Evolutionary conservation across 345 rosid species (phyloP).

Genomic region (Odontarrhena argentea): DNA sequence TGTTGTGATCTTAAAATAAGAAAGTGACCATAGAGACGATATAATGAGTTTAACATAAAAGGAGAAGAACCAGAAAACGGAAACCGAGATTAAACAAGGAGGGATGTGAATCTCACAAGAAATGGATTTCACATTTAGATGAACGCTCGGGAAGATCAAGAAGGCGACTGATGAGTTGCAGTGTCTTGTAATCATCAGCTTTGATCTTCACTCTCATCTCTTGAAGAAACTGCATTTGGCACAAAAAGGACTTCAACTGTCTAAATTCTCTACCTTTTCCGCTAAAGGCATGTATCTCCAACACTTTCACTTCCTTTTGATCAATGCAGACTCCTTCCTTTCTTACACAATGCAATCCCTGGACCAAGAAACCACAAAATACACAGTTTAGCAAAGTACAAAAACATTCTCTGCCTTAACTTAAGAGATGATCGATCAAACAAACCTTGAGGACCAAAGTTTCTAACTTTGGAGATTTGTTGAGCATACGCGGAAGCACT

Average conservation of each 20-base stretch:
- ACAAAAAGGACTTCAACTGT: background rate
- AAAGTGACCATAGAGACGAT: too few species aligned
- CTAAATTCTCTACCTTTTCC: background rate
- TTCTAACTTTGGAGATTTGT: background rate
- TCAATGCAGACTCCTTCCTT: background rate
- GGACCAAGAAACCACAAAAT: background rate
- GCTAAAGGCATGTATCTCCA: constrained; percentile 11
- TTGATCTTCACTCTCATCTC: constrained; percentile 6
- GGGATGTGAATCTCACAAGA: constrained; percentile 17
- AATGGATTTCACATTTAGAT: background rate
- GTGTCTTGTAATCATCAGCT: constrained; percentile 9
- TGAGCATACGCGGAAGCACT: too few species aligned
- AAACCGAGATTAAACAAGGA: too few species aligned
- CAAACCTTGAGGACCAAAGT: constrained; percentile 16
- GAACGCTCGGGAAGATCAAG: background rate
- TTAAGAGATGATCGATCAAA: background rate
- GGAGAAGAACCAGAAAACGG: background rate
- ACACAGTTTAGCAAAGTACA: background rate
- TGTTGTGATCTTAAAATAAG: background rate
- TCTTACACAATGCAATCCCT: constrained; percentile 1
- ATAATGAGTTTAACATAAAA: too few species aligned
- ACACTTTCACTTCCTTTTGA: constrained; percentile 11
- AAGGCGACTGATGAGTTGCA: background rate
- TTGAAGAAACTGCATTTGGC: constrained; percentile 14
- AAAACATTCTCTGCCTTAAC: background rate